Evolutionary conservation across 306 rosid species (phyloP).

Genomic region (Styphnolobium japonicum): DNA sequence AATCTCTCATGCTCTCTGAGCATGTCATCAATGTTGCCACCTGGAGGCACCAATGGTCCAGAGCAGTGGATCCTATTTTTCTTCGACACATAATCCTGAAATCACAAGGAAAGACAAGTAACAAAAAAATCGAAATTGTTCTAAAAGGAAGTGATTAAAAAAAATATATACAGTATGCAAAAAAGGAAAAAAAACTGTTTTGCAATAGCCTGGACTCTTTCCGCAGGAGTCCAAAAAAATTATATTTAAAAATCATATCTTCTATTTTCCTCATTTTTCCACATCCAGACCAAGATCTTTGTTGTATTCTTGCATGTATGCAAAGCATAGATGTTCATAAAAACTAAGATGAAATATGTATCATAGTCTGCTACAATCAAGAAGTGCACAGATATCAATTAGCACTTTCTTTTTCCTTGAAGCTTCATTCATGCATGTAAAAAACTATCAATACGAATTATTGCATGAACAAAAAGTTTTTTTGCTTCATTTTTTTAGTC

Average conservation of each 20-base stretch:
- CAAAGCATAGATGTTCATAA: too few species aligned
- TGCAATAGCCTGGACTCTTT: too few species aligned
- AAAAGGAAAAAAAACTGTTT: too few species aligned
- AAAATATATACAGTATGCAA: not conserved
- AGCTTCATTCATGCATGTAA: too few species aligned
- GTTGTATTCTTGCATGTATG: not conserved
- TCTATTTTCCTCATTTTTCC: not conserved
- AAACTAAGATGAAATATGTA: not conserved
- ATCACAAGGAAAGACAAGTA: not conserved
- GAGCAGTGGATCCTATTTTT: slow-evolving; percentile 85
- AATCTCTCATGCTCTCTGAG: slow-evolving; percentile 82
- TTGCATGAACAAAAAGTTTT: too few species aligned
- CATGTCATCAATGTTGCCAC: slow-evolving; percentile 87
- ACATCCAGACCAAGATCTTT: not conserved
- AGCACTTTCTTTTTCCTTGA: too few species aligned
- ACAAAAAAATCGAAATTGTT: not conserved
- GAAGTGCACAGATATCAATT: not conserved
- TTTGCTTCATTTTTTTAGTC: too few species aligned
- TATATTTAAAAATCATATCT: not conserved
- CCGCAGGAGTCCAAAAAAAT: not conserved
- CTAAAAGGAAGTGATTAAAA: not conserved
- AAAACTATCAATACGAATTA: too few species aligned
- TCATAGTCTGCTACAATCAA: not conserved
- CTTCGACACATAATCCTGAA: slow-evolving; percentile 57
- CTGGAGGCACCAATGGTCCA: slow-evolving; percentile 79